Evolutionary conservation across 768 basidiomycete species (phyloP).

Genomic region (Pluteus cervinus): DNA sequence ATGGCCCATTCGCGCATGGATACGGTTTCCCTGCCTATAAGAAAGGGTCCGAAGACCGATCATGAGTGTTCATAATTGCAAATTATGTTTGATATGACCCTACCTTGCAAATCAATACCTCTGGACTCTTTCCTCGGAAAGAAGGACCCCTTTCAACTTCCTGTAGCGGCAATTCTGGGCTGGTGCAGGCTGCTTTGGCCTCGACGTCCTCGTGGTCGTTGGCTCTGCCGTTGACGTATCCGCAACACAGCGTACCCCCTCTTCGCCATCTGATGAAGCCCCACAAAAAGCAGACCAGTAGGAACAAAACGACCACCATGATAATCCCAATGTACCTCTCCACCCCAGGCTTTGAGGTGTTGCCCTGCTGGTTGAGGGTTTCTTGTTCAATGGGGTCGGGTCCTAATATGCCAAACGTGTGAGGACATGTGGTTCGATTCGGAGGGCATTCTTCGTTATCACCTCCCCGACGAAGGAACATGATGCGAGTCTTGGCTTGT

Average conservation of each 20-base stretch:
- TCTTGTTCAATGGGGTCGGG: constrained; percentile 18
- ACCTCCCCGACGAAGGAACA: constrained; percentile 24
- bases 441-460: constrained; percentile 18
- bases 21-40: no score
- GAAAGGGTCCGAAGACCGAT: no score
- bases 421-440: constrained; percentile 13
- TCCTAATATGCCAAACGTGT: constrained; percentile 18
- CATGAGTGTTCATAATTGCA: no score
- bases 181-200: no score
- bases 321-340: constrained; percentile 41
- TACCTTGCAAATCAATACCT: no score
- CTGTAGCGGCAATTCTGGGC: no score
- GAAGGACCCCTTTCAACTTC: no score
- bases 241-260: constrained; percentile 15
- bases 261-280: constrained; percentile 26
- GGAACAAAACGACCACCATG: constrained; percentile 29
- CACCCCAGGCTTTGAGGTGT: constrained; percentile 22
- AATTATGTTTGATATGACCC: no score
- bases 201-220: neutral
- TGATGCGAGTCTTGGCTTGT: constrained; percentile 10
- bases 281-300: constrained; percentile 33
- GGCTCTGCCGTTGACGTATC: constrained; percentile 7
- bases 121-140: no score
- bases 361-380: constrained; percentile 9
- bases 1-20: no score